Evolutionary conservation across 1,284 basidiomycete genomes (phyloP).

Genomic region (Ustilago cynodontis): DNA sequence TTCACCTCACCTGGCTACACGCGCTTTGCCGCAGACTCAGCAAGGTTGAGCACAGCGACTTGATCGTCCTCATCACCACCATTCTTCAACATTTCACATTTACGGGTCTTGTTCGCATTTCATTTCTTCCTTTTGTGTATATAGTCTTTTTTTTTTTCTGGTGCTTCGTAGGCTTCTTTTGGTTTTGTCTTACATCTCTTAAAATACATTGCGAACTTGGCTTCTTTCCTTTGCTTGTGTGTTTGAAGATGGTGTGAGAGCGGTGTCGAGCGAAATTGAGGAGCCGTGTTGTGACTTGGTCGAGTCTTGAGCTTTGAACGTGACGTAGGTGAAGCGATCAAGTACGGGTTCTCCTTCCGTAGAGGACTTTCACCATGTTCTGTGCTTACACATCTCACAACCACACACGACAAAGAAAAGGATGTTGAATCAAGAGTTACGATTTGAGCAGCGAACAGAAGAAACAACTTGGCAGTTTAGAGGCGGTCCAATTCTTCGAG

Average conservation of each 20-base stretch:
- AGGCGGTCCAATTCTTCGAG: slow-evolving; percentile 79
- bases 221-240: slow-evolving; percentile 4
- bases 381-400: no score
- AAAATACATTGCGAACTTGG: slow-evolving; percentile 39
- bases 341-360: no score
- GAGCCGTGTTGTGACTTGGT: no score
- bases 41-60: slow-evolving; percentile 21
- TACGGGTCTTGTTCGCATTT: slow-evolving; percentile 41
- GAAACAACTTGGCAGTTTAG: no score
- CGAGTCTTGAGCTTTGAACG: no score
- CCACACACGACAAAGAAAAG: no score
- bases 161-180: slow-evolving; percentile 11
- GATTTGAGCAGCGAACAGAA: neutral
- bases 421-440: no score
- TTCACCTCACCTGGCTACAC: slow-evolving; percentile 35
- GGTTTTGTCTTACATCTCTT: neutral
- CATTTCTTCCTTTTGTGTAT: slow-evolving; percentile 19
- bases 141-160: slow-evolving; percentile 13
- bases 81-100: slow-evolving; percentile 1
- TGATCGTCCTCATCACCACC: slow-evolving; percentile 11
- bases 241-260: neutral
- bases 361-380: no score
- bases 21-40: slow-evolving; percentile 48
- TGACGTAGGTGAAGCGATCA: no score
- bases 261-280: neutral